Base-by-base conservation (phyloP, 2,329 filamentous ascomycete species). In the Sporothrix brasiliensis region DNA sequence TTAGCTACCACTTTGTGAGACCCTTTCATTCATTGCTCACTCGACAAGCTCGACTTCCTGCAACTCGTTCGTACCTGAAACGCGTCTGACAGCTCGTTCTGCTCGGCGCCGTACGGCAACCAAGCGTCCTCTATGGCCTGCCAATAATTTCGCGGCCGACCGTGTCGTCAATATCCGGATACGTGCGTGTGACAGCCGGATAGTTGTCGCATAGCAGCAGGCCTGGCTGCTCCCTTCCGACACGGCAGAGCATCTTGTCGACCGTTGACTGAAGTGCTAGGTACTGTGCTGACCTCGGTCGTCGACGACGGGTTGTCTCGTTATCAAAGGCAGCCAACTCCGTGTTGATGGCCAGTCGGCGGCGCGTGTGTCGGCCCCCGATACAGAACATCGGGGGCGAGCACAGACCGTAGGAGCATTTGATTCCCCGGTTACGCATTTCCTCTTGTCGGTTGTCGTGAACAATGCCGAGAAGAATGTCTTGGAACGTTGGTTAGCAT, bases 361-460 rank as follows among this genome's bases (percentile, higher is more conserved):
- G n/a, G 39, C 39, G 58, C 6, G 19, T 7, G 24, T 24, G 24
- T 24, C 24, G 24, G 24, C 24, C 24, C 24, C 24, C 24, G 24
- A 24, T 2, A 24, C 24, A 24, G 24, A 24, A 24, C 24, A 3
- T 63, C 58, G 16, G n/a, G 4, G n/a, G n/a, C 58, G 39, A 47
- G 21, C 58, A 47, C 11, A 63, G 3, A 7, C 58, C 24, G 7
- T 41, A 63, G 14, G 58, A 63, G n/a, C 58, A 63, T 39, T 63
- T 63, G 58, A 63, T 47, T n/a, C 58, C 58, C 39, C 58, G 24
- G 58, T 63, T 13, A 14, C 39, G 58, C 58, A 63, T 63, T 47
- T 47, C 47, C 5, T 44, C 21, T 41, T 63, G 41, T n/a, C 58
- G 39, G 16, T 44, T n/a, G n/a, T 63, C 58, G n/a, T 63, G 39